Conservation (phyloP, 2,329 filamentous ascomycete species). For the Fusarium avenaceum region DNA sequence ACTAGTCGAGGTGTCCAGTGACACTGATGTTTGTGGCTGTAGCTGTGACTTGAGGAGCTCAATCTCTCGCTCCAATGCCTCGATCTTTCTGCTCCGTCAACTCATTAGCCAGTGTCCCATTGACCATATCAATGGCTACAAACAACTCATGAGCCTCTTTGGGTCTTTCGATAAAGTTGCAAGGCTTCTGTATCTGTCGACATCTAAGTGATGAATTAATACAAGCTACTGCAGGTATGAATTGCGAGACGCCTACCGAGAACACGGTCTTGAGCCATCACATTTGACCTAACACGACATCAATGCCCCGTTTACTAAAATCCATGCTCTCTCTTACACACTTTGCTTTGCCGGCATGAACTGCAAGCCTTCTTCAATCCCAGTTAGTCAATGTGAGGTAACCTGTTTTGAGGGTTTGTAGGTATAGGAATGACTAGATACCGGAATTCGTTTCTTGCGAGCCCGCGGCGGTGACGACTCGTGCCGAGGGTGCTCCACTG, state of each 20-base stretch:
- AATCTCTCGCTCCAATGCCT: slow-evolving; percentile 15
- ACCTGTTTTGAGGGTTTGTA: not conserved
- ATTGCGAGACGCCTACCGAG: not conserved
- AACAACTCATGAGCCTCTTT: slow-evolving; percentile 24
- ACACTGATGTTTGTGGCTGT: fast-evolving
- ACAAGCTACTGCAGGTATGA: fast-evolving
- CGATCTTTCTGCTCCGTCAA: not conserved
- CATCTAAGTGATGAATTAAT: not conserved
- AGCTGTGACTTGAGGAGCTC: slow-evolving; percentile 6
- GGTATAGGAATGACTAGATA: not conserved
- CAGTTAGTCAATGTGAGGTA: not conserved
- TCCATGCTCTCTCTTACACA: not conserved
- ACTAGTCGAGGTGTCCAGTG: fast-evolving
- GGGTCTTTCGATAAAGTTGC: slow-evolving; percentile 9
- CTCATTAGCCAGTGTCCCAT: fast-evolving
- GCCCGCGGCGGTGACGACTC: not conserved
- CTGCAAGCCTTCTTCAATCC: slow-evolving; percentile 12
- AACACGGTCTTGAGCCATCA: slow-evolving; percentile 19
- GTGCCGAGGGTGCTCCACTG: not conserved
- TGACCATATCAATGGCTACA: fast-evolving
- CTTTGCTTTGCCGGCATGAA: slow-evolving; percentile 27
- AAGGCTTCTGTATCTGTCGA: slow-evolving; percentile 12
- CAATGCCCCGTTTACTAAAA: fast-evolving
- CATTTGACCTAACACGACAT: slow-evolving; percentile 1
- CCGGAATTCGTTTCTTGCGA: slow-evolving; percentile 27